phyloP scores from a whole-genome alignment of 306 rosid species.

The Medicago ruthenica region DNA sequence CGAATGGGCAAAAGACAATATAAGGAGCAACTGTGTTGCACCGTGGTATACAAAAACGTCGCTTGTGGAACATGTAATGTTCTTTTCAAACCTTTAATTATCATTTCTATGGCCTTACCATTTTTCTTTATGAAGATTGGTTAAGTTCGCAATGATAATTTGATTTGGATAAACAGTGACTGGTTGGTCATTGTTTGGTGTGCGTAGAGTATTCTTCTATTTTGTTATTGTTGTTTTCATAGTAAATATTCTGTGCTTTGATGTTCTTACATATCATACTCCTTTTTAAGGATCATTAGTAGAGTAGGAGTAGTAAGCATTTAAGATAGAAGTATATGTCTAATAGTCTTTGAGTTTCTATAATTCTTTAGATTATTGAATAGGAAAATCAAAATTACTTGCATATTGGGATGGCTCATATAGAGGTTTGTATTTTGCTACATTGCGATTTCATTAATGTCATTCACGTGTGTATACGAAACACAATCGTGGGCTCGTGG shows the following conservation, averaged over 20 bases:
- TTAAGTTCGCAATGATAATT: background rate
- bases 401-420: background rate
- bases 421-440: conserved; percentile 2
- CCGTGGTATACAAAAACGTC: conserved; percentile 86
- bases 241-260: conserved; percentile 3
- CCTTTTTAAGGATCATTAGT: conserved; percentile 7
- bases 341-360: background rate
- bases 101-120: background rate
- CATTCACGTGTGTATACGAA: too few species aligned
- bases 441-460: background rate
- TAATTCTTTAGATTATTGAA: conserved; percentile 1
- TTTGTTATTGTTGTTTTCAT: background rate
- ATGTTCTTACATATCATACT: background rate
- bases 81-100: conserved; percentile 24
- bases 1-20: conserved; percentile 94
- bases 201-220: conserved; percentile 12
- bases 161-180: background rate
- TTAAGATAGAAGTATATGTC: background rate
- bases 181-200: background rate
- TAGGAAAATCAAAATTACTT: background rate
- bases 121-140: too few species aligned
- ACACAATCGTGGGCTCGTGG: too few species aligned
- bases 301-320: background rate
- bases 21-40: conserved; percentile 82
- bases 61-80: conserved; percentile 64